Base-by-base conservation (phyloP, 345 rosid species). In the Citrus glauca region DNA sequence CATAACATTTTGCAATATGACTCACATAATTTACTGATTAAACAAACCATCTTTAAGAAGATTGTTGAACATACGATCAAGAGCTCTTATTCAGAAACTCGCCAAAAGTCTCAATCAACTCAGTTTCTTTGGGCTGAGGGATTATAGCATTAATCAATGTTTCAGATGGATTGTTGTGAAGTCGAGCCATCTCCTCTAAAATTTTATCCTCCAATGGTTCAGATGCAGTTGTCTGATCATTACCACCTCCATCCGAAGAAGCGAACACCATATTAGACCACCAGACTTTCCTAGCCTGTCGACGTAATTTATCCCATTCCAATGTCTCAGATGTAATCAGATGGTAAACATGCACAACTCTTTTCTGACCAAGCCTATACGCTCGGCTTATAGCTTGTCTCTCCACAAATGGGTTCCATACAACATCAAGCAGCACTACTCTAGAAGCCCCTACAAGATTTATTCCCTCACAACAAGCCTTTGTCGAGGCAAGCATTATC, bases 361-460 rank as follows among this genome's bases (percentile, higher is more conserved):
- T 85, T 75, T 84, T 81, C 82, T 95, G 97, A 0, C 99, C 98
- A 22, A 89, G 85, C 73, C 98, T 85, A 78, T 85, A 91, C 13
- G 94, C 97, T 1, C 94, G 88, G 53, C 94, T 84, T 71, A 93
- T 90, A n/a, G 98, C 98, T 86, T 95, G 98, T 60, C 88, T 88
- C 76, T 87, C 97, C 5, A 93, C 94, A 1, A 95, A 82, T 3
- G 98, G 99, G 79, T 95, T 95, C 98, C 97, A 93, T 24, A 87
- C 88, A 7, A 92, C 94, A 64, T 93, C 98, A 6, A 95, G 91
- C 65, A 92, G 78, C 35, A 95, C 81, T n/a, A 93, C 96, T 81
- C 97, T 87, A 1, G 99, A 95, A 24, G 94, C 97, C 1, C 97
- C 98, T 6, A 91, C 88, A 3, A 95, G 92, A 80, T 80, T 88